Evolutionary conservation across 2,329 filamentous ascomycete species (phyloP).

Genomic region (Dothideomycetes sp.): DNA sequence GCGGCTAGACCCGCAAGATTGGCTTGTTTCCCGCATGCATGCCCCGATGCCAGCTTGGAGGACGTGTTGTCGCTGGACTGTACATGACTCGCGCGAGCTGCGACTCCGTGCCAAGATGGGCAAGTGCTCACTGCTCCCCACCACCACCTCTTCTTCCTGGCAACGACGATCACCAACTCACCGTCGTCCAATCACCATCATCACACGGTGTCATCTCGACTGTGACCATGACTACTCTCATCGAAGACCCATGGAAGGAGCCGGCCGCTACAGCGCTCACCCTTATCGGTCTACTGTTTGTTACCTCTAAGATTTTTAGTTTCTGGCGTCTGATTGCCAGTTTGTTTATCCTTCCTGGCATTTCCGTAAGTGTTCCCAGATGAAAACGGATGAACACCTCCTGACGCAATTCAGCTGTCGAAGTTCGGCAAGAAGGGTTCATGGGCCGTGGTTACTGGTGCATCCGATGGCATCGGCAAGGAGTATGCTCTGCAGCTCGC

Average conservation of each 20-base stretch:
- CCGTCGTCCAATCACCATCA: neutral
- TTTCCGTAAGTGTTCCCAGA: slow-evolving; percentile 25
- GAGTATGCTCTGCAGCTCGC: slow-evolving; percentile 90
- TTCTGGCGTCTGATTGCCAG: slow-evolving; percentile 36
- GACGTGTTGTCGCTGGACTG: too few species aligned
- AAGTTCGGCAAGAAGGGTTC: slow-evolving; percentile 85
- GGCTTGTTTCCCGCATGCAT: too few species aligned
- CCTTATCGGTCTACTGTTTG: slow-evolving; percentile 25
- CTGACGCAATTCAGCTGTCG: slow-evolving; percentile 50
- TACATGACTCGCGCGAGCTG: neutral
- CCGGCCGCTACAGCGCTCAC: slow-evolving; percentile 23
- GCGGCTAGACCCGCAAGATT: too few species aligned
- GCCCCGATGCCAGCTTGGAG: too few species aligned
- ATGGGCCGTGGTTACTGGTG: slow-evolving; percentile 91
- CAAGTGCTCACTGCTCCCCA: too few species aligned
- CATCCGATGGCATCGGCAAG: slow-evolving; percentile 92
- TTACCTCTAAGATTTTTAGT: slow-evolving; percentile 30
- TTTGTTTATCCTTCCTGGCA: slow-evolving; percentile 38
- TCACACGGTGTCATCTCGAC: neutral
- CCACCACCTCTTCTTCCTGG: too few species aligned
- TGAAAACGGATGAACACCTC: neutral
- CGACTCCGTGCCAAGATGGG: too few species aligned
- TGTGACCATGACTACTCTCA: slow-evolving; percentile 1
- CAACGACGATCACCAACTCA: neutral
- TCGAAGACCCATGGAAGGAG: slow-evolving; percentile 18